Evolutionary conservation across 2,329 filamentous ascomycete species (phyloP).

Genomic region (Xylariaceae sp.): DNA sequence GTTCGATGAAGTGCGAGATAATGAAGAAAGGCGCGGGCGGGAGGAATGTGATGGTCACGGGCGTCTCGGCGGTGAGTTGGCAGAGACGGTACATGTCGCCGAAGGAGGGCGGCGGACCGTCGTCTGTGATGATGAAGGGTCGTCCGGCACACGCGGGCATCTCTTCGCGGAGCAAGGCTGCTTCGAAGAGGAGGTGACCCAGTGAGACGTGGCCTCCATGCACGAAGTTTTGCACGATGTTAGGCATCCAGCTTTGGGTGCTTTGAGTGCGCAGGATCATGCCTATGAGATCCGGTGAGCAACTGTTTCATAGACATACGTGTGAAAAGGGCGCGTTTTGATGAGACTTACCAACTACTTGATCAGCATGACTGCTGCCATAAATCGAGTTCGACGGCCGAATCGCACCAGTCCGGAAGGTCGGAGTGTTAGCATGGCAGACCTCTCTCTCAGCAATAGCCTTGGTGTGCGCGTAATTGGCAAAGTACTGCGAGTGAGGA

Average conservation of each 20-base stretch:
- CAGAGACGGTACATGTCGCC: constrained; percentile 37
- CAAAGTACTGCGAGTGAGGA: constrained; percentile 38
- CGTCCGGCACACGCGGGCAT: constrained; percentile 38
- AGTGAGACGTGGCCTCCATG: constrained; percentile 48
- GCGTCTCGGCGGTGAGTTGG: constrained; percentile 28
- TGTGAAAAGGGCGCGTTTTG: too few species aligned
- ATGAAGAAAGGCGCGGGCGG: constrained; percentile 36
- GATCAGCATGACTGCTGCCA: constrained; percentile 37
- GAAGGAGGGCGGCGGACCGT: constrained; percentile 40
- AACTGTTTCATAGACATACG: background rate
- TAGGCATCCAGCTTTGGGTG: constrained; percentile 40
- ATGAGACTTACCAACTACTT: constrained; percentile 32
- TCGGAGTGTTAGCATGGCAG: constrained; percentile 28
- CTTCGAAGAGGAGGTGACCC: constrained; percentile 49
- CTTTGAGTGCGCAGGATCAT: constrained; percentile 32
- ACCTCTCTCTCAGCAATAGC: constrained; percentile 42
- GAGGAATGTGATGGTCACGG: constrained; percentile 31
- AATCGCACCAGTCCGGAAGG: constrained; percentile 49
- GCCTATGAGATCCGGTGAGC: constrained; percentile 8
- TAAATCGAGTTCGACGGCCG: constrained; percentile 42
- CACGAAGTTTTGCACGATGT: constrained; percentile 46
- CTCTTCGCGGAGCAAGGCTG: constrained; percentile 39
- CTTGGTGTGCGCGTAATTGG: constrained; percentile 45
- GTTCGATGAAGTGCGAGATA: constrained; percentile 36
- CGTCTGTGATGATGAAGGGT: constrained; percentile 48